Base-by-base conservation (phyloP, 2,329 filamentous ascomycete genomes). In the Sarocladiaceae sp. region DNA sequence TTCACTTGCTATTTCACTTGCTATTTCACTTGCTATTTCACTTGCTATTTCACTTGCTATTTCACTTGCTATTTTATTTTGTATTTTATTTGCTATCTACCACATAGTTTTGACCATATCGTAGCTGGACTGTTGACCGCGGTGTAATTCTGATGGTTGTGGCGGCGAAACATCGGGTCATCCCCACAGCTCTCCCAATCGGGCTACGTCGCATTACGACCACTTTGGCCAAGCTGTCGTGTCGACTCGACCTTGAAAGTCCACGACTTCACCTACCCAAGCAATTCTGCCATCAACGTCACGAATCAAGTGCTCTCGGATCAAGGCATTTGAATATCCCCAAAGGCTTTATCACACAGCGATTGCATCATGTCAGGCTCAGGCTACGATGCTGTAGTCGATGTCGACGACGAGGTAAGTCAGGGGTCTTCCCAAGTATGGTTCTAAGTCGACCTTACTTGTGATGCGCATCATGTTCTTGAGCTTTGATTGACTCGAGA, bases 331-430 rank as follows among this genome's bases (percentile, higher is more conserved):
- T n/a, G n/a, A n/a, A n/a, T n/a, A n/a, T n/a, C n/a, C n/a, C n/a
- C n/a, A n/a, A n/a, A n/a, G n/a, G n/a, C n/a, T n/a, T n/a, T n/a
- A 46, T 25, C 15, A 46, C 40, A 8, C 20, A n/a, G 20, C 40
- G 20, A 11, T 40, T 22, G 8, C 37, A 40, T 17, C 52, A 92
- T 92, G 88, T 82, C 88, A 53, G 88, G 88, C 69, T 80, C 89
- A 66, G 92, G 92, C 61, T 99, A 99, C 71, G 94, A 99, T 76
- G 94, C 96, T 56, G 93, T 99, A 59, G 94, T 99, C 55, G 94
- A 99, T 64, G 87, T 97, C 52, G 94, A 99, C 69, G 90, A 94
- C 64, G 94, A 97, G 82, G 91, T 96, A 66, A 39, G 57, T 40
- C 18, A 36, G 8, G n/a, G 17, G 40, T 3, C 17, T 29, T 62